Evolutionary conservation across 2,329 filamentous ascomycete species (phyloP), one percentile per base, ranked within the genome.

Genomic region (Zymoseptoria brevis): DNA sequence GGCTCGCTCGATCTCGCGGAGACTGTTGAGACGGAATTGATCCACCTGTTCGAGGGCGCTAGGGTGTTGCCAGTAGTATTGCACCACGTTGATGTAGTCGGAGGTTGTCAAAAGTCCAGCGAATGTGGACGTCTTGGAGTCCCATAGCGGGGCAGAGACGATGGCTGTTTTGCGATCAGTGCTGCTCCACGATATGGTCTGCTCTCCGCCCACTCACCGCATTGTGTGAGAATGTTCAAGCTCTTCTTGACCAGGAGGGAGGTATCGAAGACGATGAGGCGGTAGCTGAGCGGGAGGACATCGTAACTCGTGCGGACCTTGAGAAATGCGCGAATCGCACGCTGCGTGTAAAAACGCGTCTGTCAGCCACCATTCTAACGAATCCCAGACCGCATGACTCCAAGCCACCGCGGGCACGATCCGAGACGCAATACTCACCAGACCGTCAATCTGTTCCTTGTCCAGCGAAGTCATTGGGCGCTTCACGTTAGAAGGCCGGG

Each of bases 61-160:
- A 2, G 93, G 94, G 68, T 94, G 95, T 75, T 97, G 92, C 81
- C 91, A 96, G 79, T 99, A 97, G 76, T 99, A 99, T 74, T 97
- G 93, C 49, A 99, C 96, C 59, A 99, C 88, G 71, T 99, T 99
- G 77, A 99, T 95, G 74, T 94, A 99, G 76, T 99, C 94, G 62
- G 91, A 96, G 63, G 91, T 94, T 26, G 94, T 99, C 65, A 99
- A 81, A 54, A 99, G 83, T 48, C 94, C 94, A 49, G 93, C 94
- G 75, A 97, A 99, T 41, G 88, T 90, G 24, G 92, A 96, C 3
- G 87, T 89, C 65, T 89, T 87, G 24, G 93, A 96, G 75, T 99
- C 92, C 94, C 94, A 99, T 65, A 99, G 80, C 55, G 94, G 94
- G 56, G 94, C 94, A 29, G 94, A 99, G 58, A 99, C 94, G 73